These are phyloP conservation scores for Fraxinus floribunda DNA, from an alignment of 305 asterid species.

Conservation along the genomic window DNA sequence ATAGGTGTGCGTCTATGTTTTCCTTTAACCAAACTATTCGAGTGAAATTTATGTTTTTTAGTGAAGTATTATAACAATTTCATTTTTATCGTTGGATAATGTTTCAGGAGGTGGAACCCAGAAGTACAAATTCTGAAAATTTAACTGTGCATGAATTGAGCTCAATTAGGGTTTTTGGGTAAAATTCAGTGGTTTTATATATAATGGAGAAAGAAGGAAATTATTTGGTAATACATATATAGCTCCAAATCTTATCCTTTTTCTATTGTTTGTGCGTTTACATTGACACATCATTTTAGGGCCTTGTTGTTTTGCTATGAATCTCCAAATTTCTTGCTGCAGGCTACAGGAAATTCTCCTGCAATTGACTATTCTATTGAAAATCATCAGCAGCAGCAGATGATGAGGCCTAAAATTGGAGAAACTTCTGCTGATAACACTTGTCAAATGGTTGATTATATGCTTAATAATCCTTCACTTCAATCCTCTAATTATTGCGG, in stretches of 20 bases:
- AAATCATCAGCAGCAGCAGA: constrained; percentile 23
- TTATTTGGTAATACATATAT: constrained; percentile 37
- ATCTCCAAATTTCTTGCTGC: constrained; percentile 35
- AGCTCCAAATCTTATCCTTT: constrained; percentile 14
- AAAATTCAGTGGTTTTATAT: constrained; percentile 18
- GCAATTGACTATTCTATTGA: constrained; percentile 41
- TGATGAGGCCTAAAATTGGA: constrained; percentile 32
- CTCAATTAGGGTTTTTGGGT: constrained; percentile 30
- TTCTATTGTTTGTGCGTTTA: not conserved
- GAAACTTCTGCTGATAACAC: constrained; percentile 32
- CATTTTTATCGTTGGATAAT: constrained; percentile 16
- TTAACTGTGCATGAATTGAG: constrained; percentile 23
- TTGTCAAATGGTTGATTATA: constrained; percentile 55
- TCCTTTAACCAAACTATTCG: constrained; percentile 33
- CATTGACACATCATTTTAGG: constrained; percentile 20
- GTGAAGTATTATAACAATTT: not conserved
- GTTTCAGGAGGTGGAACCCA: constrained; percentile 35
- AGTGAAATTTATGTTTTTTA: not conserved
- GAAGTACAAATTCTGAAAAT: constrained; percentile 24
- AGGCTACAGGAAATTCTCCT: constrained; percentile 28
- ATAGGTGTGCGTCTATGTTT: constrained; percentile 6
- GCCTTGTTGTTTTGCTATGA: constrained; percentile 32
- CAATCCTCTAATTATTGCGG: constrained; percentile 38
- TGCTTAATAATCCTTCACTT: constrained; percentile 41
- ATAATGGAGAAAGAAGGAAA: constrained; percentile 62